Conservation (phyloP, 305 asterid genomes). For the Petunia hybrid region DNA sequence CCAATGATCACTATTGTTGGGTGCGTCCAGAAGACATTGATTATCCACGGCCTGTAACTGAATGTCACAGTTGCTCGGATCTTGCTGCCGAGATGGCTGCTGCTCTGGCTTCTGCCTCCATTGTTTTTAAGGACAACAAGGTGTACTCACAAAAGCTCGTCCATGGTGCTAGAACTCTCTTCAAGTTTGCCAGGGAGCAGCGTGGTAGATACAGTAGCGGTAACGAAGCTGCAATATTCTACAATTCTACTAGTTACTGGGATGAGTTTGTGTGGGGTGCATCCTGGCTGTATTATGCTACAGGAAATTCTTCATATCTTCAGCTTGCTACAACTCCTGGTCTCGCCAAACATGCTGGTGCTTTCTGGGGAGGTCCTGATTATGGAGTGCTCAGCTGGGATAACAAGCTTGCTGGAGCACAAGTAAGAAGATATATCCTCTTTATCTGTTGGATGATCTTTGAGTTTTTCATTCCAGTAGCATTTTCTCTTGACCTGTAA, state of each 20-base stretch:
- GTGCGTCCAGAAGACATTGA: slow-evolving; percentile 94
- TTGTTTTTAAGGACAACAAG: slow-evolving; percentile 92
- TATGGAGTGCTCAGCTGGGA: slow-evolving; percentile 96
- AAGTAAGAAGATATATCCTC: slow-evolving; percentile 55
- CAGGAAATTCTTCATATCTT: slow-evolving; percentile 87
- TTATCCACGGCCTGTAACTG: slow-evolving; percentile 66
- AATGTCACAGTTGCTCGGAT: slow-evolving; percentile 83
- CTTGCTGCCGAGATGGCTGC: slow-evolving; percentile 98
- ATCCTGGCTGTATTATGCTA: slow-evolving; percentile 91
- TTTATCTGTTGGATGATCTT: not conserved
- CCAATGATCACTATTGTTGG: slow-evolving; percentile 95
- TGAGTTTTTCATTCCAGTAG: not conserved
- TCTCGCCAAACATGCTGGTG: slow-evolving; percentile 86
- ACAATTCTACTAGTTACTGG: slow-evolving; percentile 80
- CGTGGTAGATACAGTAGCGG: slow-evolving; percentile 85
- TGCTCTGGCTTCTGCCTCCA: slow-evolving; percentile 93
- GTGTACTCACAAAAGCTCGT: slow-evolving; percentile 92
- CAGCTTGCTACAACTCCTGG: slow-evolving; percentile 83
- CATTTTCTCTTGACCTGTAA: slow-evolving; percentile 16
- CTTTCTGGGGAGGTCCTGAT: slow-evolving; percentile 92
- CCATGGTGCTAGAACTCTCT: slow-evolving; percentile 92
- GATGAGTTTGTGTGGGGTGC: slow-evolving; percentile 96
- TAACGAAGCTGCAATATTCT: slow-evolving; percentile 67
- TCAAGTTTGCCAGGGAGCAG: slow-evolving; percentile 75
- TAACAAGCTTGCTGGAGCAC: slow-evolving; percentile 91